Evolutionary conservation across 306 rosid species (phyloP).

Genomic region (Dryas octopetala): DNA sequence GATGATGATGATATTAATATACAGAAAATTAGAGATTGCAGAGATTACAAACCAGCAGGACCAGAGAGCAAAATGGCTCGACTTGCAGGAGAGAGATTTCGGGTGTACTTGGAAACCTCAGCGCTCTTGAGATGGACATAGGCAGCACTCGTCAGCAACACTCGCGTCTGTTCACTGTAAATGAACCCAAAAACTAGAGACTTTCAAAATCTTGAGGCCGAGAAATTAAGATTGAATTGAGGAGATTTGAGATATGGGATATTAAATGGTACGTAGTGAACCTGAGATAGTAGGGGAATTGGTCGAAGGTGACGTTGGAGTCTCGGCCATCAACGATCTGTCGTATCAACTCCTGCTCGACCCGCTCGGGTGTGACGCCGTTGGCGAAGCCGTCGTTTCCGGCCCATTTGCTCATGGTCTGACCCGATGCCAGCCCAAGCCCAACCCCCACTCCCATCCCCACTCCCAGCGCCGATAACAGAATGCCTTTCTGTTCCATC

Average conservation of each 20-base stretch:
- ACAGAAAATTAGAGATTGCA: neutral
- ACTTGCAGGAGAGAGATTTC: slow-evolving; percentile 97
- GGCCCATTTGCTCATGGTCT: slow-evolving; percentile 50
- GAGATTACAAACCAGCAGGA: slow-evolving; percentile 64
- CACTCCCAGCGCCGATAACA: slow-evolving; percentile 78
- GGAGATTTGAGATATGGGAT: no score
- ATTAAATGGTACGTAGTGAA: neutral
- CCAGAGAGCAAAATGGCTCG: slow-evolving; percentile 92
- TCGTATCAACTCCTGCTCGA: slow-evolving; percentile 71
- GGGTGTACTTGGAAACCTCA: slow-evolving; percentile 77
- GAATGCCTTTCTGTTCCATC: slow-evolving; percentile 75
- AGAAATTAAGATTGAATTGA: no score
- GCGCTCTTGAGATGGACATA: slow-evolving; percentile 88
- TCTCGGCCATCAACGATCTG: slow-evolving; percentile 69
- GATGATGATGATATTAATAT: neutral
- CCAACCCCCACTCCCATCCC: slow-evolving; percentile 96
- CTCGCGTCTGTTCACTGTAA: slow-evolving; percentile 85
- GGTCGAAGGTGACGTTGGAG: slow-evolving; percentile 67
- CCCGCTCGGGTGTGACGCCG: slow-evolving; percentile 42
- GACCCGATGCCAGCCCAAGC: slow-evolving; percentile 77
- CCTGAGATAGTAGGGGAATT: slow-evolving; percentile 84
- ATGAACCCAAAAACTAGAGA: neutral
- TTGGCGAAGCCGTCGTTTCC: slow-evolving; percentile 23
- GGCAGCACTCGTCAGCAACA: slow-evolving; percentile 87
- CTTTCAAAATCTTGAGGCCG: no score